Evolutionary conservation across 805 yeast species (phyloP), one percentile per base, ranked within the genome.

Genomic region (Metschnikowia continentalis): DNA sequence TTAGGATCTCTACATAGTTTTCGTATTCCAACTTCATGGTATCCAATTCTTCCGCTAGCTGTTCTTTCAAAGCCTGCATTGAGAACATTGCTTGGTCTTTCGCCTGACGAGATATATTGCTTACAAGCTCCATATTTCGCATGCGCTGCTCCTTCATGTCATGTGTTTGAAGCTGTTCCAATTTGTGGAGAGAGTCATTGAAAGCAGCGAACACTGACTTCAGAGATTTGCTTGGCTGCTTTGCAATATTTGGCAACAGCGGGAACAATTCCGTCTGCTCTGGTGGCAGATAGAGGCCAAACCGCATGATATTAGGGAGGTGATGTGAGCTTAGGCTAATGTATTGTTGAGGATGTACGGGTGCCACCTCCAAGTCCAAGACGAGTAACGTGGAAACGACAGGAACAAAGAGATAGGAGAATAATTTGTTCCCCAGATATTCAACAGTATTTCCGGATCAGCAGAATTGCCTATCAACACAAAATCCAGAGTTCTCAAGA

Each of bases 121-220:
- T 10, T 20, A 15, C n/a, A 14, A 32, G 32, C 35, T 44, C 47
- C n/a, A 14, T 14, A 23, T 36, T 36, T 8, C 47, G 39, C 36
- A 6, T 26, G 23, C 14, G 23, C 23, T 44, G 47, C 15, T 35
- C 47, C 17, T 17, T 44, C 15, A 17, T 23, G 40, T 37, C 46
- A 46, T 49, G 55, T 38, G 44, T 26, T 30, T 36, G 32, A 22
- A 49, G 41, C 11, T 43, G 35, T 23, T 53, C 49, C 19, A 53
- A 35, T 22, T 44, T 40, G 35, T 19, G 19, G 36, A 53, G 52
- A n/a, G 53, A 41, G 11, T 50, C 53, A 30, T 47, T 47, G 41
- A 53, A 45, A 26, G 42, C 39, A 17, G 32, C 46, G 14, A 48
- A 46, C 26, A 46, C 20, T 30, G 43, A 26, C 15, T 40, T 50